Evolutionary conservation across 306 rosid species (phyloP), one percentile per base, ranked within the genome.

Genomic region (Rosa multiflora): DNA sequence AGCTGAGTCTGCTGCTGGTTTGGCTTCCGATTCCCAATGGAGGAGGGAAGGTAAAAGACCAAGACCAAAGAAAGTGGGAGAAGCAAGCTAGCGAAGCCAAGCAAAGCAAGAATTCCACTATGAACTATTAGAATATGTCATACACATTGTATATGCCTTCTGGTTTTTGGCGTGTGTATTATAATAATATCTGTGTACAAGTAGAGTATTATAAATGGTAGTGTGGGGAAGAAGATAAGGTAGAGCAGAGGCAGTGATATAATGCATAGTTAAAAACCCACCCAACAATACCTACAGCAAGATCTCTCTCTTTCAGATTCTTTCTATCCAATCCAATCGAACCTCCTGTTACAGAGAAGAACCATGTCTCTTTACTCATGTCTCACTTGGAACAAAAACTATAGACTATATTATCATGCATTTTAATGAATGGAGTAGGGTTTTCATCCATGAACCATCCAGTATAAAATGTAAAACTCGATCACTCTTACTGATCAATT

Each of bases 181-280:
- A 48, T 53, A 37, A 72, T 47, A 35, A 59, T 76, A 70, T 63
- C n/a, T 70, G 18, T 12, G 48, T 46, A 75, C 74, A 64, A 59
- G 43, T 69, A 40, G 72, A 69, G 73, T 46, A 82, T 74, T 76
- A 75, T 79, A 76, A 79, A 78, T 83, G 70, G n/a, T 72, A 69
- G 14, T 59, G 85, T 81, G 85, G 88, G 89, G 85, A 49, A 80
- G 78, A 85, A 80, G 95, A 89, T 85, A 87, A 88, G 89, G 83
- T 82, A 85, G 44, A 61, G 90, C 67, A 81, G 69, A 63, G 43
- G 72, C 11, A 73, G 82, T 29, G 91, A 89, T 67, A 88, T 81
- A 84, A 77, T 83, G 87, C 75, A 77, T 74, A 79, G 84, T 80
- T 80, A 83, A 63, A 77, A 81, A 62, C 46, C 78, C 77, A 82